A percentile compares a stretch with the other conserved stretches of the same genome.
These are phyloP conservation scores for Penicillium lagena DNA, from an alignment of 495 filamentous ascomycete genomes.

Conservation along the genomic window DNA sequence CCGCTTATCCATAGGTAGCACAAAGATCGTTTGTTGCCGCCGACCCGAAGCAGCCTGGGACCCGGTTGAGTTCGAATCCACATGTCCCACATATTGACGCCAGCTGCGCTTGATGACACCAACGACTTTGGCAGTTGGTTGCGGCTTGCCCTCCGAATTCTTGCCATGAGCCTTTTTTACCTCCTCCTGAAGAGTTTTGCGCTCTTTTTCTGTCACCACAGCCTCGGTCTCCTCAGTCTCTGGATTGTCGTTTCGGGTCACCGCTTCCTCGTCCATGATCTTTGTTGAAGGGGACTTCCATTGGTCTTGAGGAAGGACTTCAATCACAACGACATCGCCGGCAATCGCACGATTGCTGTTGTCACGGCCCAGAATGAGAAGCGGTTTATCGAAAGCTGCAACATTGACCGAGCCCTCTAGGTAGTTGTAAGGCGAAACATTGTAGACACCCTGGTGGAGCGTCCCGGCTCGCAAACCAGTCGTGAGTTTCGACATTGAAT, in stretches of 20 bases:
- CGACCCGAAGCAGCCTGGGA: conserved; percentile 63
- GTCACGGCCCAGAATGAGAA: conserved; percentile 86
- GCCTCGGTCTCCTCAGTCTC: conserved; percentile 71
- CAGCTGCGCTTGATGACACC: conserved; percentile 92
- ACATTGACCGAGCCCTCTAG: conserved; percentile 88
- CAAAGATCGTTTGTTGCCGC: conserved; percentile 84
- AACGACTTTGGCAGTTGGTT: conserved; percentile 89
- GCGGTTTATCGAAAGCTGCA: conserved; percentile 77
- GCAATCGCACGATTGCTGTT: conserved; percentile 93
- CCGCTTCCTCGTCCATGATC: conserved; percentile 87
- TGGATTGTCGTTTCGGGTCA: conserved; percentile 90
- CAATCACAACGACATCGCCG: conserved; percentile 86
- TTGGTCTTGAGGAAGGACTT: conserved; percentile 85
- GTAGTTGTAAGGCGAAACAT: conserved; percentile 96
- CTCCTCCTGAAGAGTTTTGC: conserved; percentile 79
- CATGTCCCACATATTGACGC: conserved; percentile 94
- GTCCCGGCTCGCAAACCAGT: conserved; percentile 81
- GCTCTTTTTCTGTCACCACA: conserved; percentile 78
- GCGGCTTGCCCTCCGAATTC: conserved; percentile 67
- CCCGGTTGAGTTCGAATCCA: conserved; percentile 79
- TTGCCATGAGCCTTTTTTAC: conserved; percentile 81
- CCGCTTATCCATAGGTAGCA: conserved; percentile 95
- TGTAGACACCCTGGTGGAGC: conserved; percentile 90
- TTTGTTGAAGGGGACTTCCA: conserved; percentile 95
- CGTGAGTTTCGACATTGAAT: conserved; percentile 86